A percentile compares a stretch with the other conserved stretches of the same genome.
Conservation (phyloP, 768 basidiomycete species). For the Lyophyllum shimeji region DNA sequence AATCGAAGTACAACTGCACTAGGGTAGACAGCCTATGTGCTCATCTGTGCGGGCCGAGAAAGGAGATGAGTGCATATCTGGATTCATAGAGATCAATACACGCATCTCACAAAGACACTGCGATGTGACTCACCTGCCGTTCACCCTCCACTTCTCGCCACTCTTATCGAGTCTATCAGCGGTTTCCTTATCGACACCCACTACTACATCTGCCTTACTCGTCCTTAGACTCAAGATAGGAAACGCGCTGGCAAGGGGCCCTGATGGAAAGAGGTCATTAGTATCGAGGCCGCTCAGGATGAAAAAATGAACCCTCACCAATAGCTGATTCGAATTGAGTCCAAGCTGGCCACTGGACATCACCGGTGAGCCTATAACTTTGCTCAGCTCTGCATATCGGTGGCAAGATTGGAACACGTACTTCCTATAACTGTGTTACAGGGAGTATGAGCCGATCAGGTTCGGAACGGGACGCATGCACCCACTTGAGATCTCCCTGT, state of each 20-base stretch:
- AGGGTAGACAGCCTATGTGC: too few relatives aligned
- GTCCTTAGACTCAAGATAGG: slow-evolving; percentile 85
- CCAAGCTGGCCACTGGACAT: slow-evolving; percentile 83
- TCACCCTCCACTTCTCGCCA: slow-evolving; percentile 73
- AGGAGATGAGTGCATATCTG: slow-evolving; percentile 43
- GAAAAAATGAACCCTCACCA: slow-evolving; percentile 39
- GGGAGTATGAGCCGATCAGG: background rate
- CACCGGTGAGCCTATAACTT: slow-evolving; percentile 73
- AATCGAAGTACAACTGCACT: background rate
- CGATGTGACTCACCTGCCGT: slow-evolving; percentile 62
- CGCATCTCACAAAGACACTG: background rate
- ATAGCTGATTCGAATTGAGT: slow-evolving; percentile 75
- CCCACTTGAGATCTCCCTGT: slow-evolving; percentile 90
- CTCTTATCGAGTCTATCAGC: slow-evolving; percentile 67
- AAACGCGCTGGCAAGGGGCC: slow-evolving; percentile 77
- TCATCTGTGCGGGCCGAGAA: slow-evolving; percentile 3
- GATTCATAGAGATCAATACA: background rate
- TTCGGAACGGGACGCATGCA: slow-evolving; percentile 13
- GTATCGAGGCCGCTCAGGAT: background rate
- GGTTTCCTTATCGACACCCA: slow-evolving; percentile 69
- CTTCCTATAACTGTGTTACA: slow-evolving; percentile 72
- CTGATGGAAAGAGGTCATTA: slow-evolving; percentile 23
- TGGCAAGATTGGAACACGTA: slow-evolving; percentile 32
- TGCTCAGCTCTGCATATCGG: background rate
- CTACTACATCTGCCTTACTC: slow-evolving; percentile 93